Base-by-base conservation (phyloP, 148 eudicot genomes). In the Diospyros lotus region DNA sequence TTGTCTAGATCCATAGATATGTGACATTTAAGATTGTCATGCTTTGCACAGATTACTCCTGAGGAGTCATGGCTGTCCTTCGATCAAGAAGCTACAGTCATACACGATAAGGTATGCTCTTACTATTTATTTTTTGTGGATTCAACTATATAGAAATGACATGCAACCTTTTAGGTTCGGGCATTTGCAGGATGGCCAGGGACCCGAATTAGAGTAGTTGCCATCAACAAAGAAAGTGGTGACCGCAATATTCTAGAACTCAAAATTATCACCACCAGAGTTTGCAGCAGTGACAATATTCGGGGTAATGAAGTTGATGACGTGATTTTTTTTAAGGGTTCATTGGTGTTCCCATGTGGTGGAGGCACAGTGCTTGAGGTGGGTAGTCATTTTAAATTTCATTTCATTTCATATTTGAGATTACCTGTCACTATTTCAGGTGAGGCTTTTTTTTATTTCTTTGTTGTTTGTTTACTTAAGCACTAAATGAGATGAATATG, bases 161-260 rank as follows among this genome's bases (percentile, higher is more conserved):
- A 86, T 72, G 79, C 78, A 69, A 78, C 78, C 73, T 84, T 71
- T 69, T 84, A 95, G 98, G 98, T 95, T 63, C 96, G 98, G 85
- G 98, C 97, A 77, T 90, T 95, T 84, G 88, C 98, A 84, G 97
- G 98, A 42, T 95, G 98, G 98, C 98, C 98, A 4, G 98, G 98
- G 54, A 95, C 98, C 76, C 94, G 96, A 77, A 90, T 91, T 44
- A 90, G 77, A 80, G 85, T 92, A 79, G 89, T 69, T 72, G 79
- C 77, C 55, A 45, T 84, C 64, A 84, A 87, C 66, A 63, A 77
- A 6, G 69, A 63, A 60, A 86, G 67, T 80, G 86, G 74, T 80
- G 78, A 75, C 54, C 60, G 64, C 18, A 87, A 73, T 62, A 80
- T 77, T 45, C 12, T 92, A 70, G 97, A 92, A 75, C 83, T 95